Percentiles rank a stretch among this genome's conserved stretches.
phyloP scores from a whole-genome alignment of 352 stramenopile species.

The Globisporangium mamillatum region DNA sequence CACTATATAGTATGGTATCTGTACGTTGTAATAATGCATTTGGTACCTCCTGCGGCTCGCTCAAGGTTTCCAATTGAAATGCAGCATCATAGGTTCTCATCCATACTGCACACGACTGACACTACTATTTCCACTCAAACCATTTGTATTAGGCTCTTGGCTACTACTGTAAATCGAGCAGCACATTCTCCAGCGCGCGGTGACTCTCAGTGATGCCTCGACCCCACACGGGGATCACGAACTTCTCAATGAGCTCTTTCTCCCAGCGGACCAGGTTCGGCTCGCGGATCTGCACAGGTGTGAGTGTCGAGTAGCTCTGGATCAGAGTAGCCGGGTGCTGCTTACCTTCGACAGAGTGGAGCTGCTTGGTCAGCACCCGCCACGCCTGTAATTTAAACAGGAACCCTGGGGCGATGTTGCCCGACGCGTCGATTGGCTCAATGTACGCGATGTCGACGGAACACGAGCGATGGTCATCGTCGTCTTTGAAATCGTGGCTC shows the following conservation, averaged over 20 bases:
- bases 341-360: background rate
- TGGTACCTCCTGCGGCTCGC: no score
- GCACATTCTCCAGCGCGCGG: background rate
- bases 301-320: slow-evolving; percentile 1
- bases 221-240: background rate
- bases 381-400: background rate
- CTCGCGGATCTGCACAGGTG: background rate
- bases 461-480: background rate
- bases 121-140: background rate
- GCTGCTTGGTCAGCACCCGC: background rate
- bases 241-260: background rate
- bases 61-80: no score
- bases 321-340: background rate
- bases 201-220: background rate
- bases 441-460: background rate
- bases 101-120: no score
- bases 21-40: no score
- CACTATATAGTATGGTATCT: no score
- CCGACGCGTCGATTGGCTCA: background rate
- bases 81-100: no score
- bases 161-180: background rate
- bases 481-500: background rate
- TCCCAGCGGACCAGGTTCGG: background rate
- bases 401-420: background rate
- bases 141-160: background rate